phyloP scores from a whole-genome alignment of 495 filamentous ascomycete genomes.

The Amniculicola lignicola region DNA sequence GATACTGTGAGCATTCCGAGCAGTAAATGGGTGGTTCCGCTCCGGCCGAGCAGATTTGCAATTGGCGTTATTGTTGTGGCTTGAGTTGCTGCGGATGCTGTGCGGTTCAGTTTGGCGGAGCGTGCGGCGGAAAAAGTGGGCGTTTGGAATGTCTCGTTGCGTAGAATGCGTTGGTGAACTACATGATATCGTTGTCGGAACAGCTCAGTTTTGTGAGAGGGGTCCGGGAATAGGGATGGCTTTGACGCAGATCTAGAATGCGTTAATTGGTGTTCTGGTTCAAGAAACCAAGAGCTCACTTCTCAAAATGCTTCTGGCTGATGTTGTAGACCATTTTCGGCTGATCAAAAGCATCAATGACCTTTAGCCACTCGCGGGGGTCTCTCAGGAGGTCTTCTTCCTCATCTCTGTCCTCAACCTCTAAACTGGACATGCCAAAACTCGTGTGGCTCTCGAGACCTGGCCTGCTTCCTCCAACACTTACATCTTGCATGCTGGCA shows the following conservation, averaged over 20 bases:
- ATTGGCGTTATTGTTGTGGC: constrained; percentile 86
- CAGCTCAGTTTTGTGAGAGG: constrained; percentile 75
- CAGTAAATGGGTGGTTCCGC: constrained; percentile 78
- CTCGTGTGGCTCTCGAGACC: constrained; percentile 56
- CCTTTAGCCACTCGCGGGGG: constrained; percentile 72
- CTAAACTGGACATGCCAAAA: constrained; percentile 59
- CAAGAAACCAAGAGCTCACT: constrained; percentile 40
- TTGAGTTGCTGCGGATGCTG: constrained; percentile 51
- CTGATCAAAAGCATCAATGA: constrained; percentile 78
- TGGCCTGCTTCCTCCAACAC: constrained; percentile 42
- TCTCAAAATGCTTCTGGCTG: constrained; percentile 87
- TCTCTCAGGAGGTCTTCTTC: constrained; percentile 60
- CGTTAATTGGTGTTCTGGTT: constrained; percentile 3
- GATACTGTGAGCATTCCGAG: constrained; percentile 78
- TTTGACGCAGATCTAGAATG: constrained; percentile 16
- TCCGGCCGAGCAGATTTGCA: constrained; percentile 87
- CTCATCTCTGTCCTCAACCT: constrained; percentile 55
- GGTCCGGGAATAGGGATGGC: constrained; percentile 72
- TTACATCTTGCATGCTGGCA: constrained; percentile 36
- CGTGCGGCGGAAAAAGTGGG: constrained; percentile 58
- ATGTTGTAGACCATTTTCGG: constrained; percentile 82
- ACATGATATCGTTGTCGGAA: constrained; percentile 89
- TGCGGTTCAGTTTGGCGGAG: constrained; percentile 51
- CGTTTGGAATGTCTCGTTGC: constrained; percentile 89
- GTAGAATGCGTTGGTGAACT: constrained; percentile 82